Percentiles rank a stretch among this genome's conserved stretches.
Conservation (phyloP, 192 early-diverging fungal genomes). For the Haplosporangium gracile region DNA sequence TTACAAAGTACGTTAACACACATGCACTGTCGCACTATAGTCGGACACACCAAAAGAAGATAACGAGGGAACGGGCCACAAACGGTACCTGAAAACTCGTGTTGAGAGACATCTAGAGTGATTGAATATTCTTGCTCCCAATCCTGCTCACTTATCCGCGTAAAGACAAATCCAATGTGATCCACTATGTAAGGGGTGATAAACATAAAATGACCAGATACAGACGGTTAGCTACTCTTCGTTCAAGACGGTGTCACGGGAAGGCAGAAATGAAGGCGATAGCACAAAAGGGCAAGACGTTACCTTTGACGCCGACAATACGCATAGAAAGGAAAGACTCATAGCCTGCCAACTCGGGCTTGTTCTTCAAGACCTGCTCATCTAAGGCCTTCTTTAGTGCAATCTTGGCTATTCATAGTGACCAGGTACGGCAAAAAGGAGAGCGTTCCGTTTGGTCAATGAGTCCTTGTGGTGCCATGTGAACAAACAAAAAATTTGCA, state of each 20-base stretch:
- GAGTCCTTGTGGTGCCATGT: neutral
- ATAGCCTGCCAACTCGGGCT: constrained; percentile 71
- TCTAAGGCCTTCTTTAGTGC: constrained; percentile 63
- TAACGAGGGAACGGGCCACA: neutral
- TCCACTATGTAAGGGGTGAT: constrained; percentile 47
- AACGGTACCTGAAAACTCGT: constrained; percentile 64
- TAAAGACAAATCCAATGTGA: constrained; percentile 74
- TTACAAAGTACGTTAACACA: neutral
- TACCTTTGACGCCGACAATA: constrained; percentile 56
- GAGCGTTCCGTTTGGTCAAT: neutral
- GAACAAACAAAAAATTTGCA: neutral
- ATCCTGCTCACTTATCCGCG: constrained; percentile 71
- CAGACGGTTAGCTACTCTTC: neutral
- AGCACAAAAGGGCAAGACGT: neutral
- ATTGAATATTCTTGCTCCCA: constrained; percentile 64
- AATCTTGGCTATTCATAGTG: constrained; percentile 43
- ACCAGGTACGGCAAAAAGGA: neutral
- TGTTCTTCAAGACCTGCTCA: constrained; percentile 62
- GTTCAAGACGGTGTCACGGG: neutral
- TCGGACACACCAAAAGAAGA: neutral
- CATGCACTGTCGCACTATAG: neutral
- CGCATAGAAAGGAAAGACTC: constrained; percentile 66
- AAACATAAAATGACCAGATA: neutral
- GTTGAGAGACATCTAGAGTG: constrained; percentile 68
- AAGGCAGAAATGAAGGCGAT: neutral